Conservation (phyloP, 148 eudicot genomes). For the Camellia granthamiana region DNA sequence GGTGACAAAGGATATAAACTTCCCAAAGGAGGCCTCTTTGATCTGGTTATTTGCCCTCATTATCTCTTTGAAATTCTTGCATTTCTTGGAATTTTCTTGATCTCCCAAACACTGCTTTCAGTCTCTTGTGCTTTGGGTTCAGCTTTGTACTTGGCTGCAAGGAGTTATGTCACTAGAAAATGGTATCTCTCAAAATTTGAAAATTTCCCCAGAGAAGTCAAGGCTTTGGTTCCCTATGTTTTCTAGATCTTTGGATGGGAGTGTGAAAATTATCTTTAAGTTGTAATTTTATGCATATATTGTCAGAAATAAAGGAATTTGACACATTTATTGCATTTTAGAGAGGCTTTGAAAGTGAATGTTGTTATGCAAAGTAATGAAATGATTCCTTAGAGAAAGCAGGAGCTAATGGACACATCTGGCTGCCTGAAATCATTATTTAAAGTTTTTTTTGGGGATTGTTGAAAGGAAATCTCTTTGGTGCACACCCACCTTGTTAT, state of each 20-base stretch:
- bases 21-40: conserved; percentile 35
- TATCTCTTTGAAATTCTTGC: conserved; percentile 31
- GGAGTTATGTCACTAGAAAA: conserved; percentile 35
- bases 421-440: too few species aligned
- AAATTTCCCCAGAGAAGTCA: conserved; percentile 33
- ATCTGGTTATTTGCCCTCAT: conserved; percentile 39
- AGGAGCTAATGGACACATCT: too few species aligned
- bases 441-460: too few species aligned
- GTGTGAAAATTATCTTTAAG: too few species aligned
- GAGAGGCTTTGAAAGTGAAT: too few species aligned
- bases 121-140: conserved; percentile 2
- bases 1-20: conserved; percentile 32
- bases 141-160: conserved; percentile 27
- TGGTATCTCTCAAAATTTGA: conserved; percentile 41
- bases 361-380: too few species aligned
- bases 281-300: too few species aligned
- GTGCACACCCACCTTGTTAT: too few species aligned
- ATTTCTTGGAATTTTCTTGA: conserved; percentile 25
- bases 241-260: conserved; percentile 15
- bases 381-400: too few species aligned
- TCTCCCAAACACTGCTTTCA: conserved; percentile 27
- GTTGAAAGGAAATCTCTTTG: too few species aligned
- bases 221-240: conserved; percentile 34
- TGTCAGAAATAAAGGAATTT: too few species aligned
- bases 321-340: too few species aligned